These are phyloP conservation scores for Nakataea oryzae DNA, from an alignment of 2,329 filamentous ascomycete species.

Conservation along the genomic window DNA sequence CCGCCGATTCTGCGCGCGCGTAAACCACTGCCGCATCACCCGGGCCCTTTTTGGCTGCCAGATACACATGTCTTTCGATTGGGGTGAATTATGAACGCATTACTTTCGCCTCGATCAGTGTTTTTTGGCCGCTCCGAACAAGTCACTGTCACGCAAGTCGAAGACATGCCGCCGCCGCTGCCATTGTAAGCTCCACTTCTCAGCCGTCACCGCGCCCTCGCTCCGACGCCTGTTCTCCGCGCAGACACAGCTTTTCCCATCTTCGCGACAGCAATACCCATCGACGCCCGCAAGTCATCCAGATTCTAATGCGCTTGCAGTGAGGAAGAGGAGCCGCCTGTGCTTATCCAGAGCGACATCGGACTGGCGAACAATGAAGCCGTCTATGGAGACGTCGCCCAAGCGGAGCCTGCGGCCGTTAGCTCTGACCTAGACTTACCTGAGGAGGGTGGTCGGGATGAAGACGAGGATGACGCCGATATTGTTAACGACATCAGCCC, in stretches of 20 bases:
- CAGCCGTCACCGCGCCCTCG: background rate
- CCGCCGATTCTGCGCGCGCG: background rate
- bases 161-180: conserved; percentile 3
- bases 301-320: conserved; percentile 1
- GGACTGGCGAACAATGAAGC: background rate
- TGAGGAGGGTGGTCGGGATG: conserved; percentile 1
- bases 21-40: background rate
- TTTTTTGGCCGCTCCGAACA: conserved; percentile 2
- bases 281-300: background rate
- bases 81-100: background rate
- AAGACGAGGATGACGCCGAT: background rate
- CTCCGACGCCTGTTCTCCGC: background rate
- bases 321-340: background rate
- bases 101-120: background rate
- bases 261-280: background rate
- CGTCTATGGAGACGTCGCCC: background rate
- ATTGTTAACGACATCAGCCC: background rate
- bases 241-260: background rate
- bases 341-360: background rate
- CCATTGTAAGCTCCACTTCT: background rate
- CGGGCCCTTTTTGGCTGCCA: background rate
- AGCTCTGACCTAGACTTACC: background rate
- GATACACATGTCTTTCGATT: background rate
- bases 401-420: background rate
- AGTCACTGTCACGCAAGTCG: background rate